These are phyloP conservation scores for Rhytidiadelphus loreus DNA, from an alignment of 225 moss, liverwort and hornwort genomes.

Conservation along the genomic window DNA sequence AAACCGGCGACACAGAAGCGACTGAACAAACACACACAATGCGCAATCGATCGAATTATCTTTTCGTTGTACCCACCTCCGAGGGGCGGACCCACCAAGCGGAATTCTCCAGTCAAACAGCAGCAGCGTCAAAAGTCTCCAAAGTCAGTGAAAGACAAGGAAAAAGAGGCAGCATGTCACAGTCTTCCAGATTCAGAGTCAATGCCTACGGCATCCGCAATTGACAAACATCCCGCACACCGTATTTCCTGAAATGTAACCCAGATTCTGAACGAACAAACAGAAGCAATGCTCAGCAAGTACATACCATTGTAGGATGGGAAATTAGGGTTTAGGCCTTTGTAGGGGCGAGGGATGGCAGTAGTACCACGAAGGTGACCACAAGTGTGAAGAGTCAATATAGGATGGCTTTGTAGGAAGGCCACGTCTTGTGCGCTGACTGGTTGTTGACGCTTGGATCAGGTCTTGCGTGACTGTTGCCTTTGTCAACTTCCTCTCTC, in stretches of 20 bases:
- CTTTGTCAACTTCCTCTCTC: not conserved
- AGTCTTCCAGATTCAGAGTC: not conserved
- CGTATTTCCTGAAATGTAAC: not conserved
- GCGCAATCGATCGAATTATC: not conserved
- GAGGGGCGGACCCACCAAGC: not conserved
- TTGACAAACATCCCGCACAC: not conserved
- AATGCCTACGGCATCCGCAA: not conserved
- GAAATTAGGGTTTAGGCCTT: not conserved
- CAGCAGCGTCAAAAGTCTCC: conserved; percentile 11
- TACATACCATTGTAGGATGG: not conserved
- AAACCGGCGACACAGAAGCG: not conserved
- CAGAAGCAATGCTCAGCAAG: too few relatives aligned
- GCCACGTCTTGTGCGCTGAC: not conserved
- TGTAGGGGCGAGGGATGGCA: too few relatives aligned
- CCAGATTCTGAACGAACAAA: not conserved
- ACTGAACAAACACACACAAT: not conserved
- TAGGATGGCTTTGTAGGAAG: not conserved
- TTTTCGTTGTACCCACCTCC: not conserved
- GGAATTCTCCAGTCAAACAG: not conserved
- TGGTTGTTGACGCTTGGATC: not conserved
- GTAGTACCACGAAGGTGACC: not conserved
- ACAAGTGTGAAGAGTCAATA: not conserved
- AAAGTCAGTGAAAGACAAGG: not conserved
- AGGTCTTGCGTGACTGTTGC: too few relatives aligned
- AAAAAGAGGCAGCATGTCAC: not conserved